Percentiles rank a stretch among this genome's conserved stretches.
Evolutionary conservation across 73 alveolate species (phyloP).

Genomic region (Durusdinium trenchii): DNA sequence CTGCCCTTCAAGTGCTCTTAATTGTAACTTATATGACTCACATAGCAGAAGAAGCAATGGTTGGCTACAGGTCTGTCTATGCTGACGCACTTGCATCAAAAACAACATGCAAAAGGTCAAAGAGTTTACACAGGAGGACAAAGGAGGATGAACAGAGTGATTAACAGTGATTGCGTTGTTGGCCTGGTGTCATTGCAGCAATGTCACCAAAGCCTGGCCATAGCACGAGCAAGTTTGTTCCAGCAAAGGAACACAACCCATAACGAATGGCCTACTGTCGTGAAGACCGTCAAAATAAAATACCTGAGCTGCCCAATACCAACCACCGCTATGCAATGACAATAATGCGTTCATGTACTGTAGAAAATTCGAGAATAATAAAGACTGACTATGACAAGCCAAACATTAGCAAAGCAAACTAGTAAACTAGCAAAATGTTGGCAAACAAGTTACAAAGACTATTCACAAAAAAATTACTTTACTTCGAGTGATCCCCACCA

Average conservation of each 20-base stretch:
- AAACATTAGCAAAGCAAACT: no score
- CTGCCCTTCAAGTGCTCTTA: background rate
- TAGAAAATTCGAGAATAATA: background rate
- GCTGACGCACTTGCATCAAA: background rate
- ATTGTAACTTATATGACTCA: background rate
- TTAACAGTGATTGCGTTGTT: background rate
- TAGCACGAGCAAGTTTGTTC: background rate
- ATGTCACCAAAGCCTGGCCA: constrained; percentile 84
- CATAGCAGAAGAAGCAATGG: background rate
- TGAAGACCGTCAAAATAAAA: constrained; percentile 73
- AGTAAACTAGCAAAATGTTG: no score
- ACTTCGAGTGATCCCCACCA: no score
- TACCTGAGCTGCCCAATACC: constrained; percentile 3
- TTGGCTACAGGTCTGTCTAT: background rate
- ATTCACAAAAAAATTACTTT: no score
- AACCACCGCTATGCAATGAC: background rate
- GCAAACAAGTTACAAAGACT: no score
- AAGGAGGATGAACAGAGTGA: background rate
- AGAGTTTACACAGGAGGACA: background rate
- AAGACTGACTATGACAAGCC: no score
- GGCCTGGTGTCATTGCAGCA: constrained; percentile 87
- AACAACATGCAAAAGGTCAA: background rate
- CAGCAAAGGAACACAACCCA: background rate
- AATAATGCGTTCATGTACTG: background rate
- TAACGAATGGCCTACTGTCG: constrained; percentile 64